Conservation (phyloP, 495 filamentous ascomycete genomes). For the Annulohypoxylon bovei region DNA sequence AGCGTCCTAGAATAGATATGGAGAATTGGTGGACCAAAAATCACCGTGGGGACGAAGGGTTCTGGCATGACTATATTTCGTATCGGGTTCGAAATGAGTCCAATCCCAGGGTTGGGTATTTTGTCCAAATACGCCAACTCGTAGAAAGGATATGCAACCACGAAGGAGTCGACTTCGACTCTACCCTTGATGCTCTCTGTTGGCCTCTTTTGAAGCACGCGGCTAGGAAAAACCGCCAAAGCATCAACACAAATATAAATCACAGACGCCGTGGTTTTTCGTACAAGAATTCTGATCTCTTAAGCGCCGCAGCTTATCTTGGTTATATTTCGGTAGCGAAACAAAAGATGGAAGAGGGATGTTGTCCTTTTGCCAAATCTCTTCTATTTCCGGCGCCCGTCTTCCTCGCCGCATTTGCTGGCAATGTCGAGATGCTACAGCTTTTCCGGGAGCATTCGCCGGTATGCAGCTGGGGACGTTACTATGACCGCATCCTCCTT, state of each 20-base stretch:
- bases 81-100: background rate
- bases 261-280: background rate
- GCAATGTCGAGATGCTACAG: slow-evolving; percentile 2
- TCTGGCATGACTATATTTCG: background rate
- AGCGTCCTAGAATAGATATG: background rate
- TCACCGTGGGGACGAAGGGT: background rate
- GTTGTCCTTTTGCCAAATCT: background rate
- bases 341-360: background rate
- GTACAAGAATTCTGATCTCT: background rate
- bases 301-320: background rate
- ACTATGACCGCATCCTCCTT: no score
- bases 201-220: background rate
- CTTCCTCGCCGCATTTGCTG: slow-evolving; percentile 5
- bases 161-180: background rate
- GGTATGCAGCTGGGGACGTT: no score
- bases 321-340: background rate
- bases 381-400: background rate
- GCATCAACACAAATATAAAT: no score
- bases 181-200: background rate
- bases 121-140: background rate
- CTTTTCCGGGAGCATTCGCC: background rate
- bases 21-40: background rate
- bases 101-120: background rate
- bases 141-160: background rate
- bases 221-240: background rate